Evolutionary conservation across 306 rosid species (phyloP).

Genomic region (Trichosanthes cucumerina): DNA sequence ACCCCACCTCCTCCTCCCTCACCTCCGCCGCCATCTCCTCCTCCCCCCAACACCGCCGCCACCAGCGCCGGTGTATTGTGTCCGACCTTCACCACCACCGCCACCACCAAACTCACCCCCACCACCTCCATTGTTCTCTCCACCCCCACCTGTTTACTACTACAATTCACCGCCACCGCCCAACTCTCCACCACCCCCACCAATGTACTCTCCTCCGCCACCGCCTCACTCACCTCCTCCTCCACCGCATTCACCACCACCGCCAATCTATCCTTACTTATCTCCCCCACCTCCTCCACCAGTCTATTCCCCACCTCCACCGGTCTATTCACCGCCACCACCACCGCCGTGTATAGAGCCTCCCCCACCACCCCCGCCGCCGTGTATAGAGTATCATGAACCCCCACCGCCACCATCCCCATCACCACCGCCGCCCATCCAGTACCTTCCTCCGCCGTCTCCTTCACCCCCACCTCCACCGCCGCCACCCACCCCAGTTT

Average conservation of each 20-base stretch:
- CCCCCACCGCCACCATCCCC: slow-evolving; percentile 39
- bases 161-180: slow-evolving; percentile 52
- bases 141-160: slow-evolving; percentile 36
- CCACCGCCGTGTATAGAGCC: slow-evolving; percentile 23
- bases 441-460: slow-evolving; percentile 14
- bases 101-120: slow-evolving; percentile 65
- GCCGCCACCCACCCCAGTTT: slow-evolving; percentile 9
- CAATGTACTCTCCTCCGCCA: slow-evolving; percentile 11
- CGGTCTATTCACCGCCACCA: slow-evolving; percentile 29
- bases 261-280: slow-evolving; percentile 19
- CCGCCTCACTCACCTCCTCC: slow-evolving; percentile 47
- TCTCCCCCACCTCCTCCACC: slow-evolving; percentile 39
- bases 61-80: slow-evolving; percentile 21
- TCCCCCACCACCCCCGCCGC: slow-evolving; percentile 44
- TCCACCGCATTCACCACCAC: slow-evolving; percentile 27
- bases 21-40: slow-evolving; percentile 33
- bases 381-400: slow-evolving; percentile 18
- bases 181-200: slow-evolving; percentile 58
- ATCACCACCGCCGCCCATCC: slow-evolving; percentile 33
- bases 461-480: slow-evolving; percentile 24
- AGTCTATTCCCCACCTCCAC: slow-evolving; percentile 21
- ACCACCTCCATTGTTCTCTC: slow-evolving; percentile 27
- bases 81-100: slow-evolving; percentile 74
- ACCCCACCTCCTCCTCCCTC: slow-evolving; percentile 36
- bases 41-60: slow-evolving; percentile 25